Conservation (phyloP, 257 asterid genomes). For the Solanum sitiens region DNA sequence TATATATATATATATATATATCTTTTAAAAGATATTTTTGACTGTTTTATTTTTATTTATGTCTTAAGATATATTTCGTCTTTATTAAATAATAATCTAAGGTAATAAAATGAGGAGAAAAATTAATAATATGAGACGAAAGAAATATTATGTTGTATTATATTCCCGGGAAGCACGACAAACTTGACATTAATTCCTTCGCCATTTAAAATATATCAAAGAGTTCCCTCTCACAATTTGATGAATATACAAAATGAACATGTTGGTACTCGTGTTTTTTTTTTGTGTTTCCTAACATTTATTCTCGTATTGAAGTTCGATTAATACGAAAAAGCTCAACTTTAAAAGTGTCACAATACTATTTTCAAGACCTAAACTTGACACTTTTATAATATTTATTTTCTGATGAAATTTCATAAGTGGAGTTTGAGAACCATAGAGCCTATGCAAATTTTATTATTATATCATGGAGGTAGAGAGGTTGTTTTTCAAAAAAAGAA, state of each 20-base stretch:
- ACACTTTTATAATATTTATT: background rate
- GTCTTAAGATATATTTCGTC: background rate
- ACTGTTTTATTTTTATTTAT: background rate
- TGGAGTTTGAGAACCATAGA: background rate
- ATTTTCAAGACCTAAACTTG: background rate
- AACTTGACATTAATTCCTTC: background rate
- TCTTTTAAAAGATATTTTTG: background rate
- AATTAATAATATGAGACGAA: background rate
- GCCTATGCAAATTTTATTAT: no score
- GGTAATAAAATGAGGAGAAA: background rate
- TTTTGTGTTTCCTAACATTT: background rate
- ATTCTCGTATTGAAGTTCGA: rapidly evolving
- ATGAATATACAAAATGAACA: background rate
- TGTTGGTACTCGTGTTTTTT: background rate
- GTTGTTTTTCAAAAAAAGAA: rapidly evolving
- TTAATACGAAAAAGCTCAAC: background rate
- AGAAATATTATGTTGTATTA: background rate
- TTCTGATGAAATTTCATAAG: no score
- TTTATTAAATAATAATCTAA: background rate
- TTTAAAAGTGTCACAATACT: background rate
- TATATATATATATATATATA: no score
- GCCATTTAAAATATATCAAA: background rate
- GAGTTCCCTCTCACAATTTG: background rate
- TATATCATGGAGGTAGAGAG: background rate
- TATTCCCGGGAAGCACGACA: background rate